These are phyloP conservation scores for Pseudopithomyces chartarum DNA, from an alignment of 2,329 filamentous ascomycete genomes.

Conservation along the genomic window DNA sequence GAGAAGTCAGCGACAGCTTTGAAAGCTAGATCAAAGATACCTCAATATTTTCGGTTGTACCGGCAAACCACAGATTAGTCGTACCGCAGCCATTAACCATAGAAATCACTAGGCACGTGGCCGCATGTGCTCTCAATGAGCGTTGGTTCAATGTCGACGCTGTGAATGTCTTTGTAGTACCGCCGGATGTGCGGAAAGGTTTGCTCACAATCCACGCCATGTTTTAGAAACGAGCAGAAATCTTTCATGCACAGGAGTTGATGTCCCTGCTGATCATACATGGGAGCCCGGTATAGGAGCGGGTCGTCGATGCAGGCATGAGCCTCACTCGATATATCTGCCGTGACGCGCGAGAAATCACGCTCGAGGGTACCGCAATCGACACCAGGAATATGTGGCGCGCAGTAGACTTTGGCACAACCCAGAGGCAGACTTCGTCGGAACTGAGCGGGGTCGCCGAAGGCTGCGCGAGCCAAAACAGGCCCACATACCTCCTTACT, in stretches of 20 bases:
- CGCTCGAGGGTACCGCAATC: not conserved
- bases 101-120: no score
- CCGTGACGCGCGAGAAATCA: not conserved
- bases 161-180: not conserved
- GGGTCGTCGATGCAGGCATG: not conserved
- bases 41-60: no score
- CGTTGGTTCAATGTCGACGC: not conserved
- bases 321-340: not conserved
- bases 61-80: no score
- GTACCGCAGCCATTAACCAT: no score
- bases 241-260: not conserved
- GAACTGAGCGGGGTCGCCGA: not conserved
- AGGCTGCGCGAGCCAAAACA: not conserved
- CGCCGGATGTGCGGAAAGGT: not conserved
- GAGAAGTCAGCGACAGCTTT: no score
- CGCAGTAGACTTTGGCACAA: not conserved
- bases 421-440: not conserved
- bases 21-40: no score
- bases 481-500: not conserved
- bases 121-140: not conserved
- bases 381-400: not conserved
- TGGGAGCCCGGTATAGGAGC: not conserved
- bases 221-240: not conserved
- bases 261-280: not conserved
- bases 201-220: not conserved